Percentiles rank a stretch among this genome's conserved stretches.
Evolutionary conservation across 306 rosid genomes (phyloP).

Genomic region (Ormosia semicastrata): DNA sequence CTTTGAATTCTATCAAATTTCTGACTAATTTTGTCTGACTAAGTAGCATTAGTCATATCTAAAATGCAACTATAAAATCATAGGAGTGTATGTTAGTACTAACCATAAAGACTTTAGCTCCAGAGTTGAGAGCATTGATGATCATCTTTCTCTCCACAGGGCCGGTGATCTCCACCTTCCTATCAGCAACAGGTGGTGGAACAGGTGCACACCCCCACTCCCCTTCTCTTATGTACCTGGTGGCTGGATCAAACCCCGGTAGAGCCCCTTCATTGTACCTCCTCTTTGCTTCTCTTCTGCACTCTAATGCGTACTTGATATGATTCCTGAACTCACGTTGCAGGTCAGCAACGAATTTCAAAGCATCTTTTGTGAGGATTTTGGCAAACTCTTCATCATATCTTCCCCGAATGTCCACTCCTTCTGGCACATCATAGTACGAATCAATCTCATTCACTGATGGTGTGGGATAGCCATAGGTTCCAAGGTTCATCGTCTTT

Average conservation of each 20-base stretch:
- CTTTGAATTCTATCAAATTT: background rate
- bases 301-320: slow-evolving; percentile 67
- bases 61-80: background rate
- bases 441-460: background rate
- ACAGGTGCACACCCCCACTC: slow-evolving; percentile 73
- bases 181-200: slow-evolving; percentile 67
- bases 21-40: background rate
- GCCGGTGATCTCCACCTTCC: slow-evolving; percentile 90
- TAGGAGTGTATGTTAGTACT: background rate
- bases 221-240: slow-evolving; percentile 56
- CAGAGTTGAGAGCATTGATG: slow-evolving; percentile 93
- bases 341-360: slow-evolving; percentile 64
- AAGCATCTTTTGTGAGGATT: slow-evolving; percentile 73
- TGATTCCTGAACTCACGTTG: slow-evolving; percentile 77
- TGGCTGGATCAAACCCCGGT: slow-evolving; percentile 79
- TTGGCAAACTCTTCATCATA: slow-evolving; percentile 63
- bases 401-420: slow-evolving; percentile 74
- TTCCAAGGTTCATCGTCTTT: slow-evolving; percentile 41
- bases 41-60: background rate
- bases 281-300: slow-evolving; percentile 69
- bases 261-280: slow-evolving; percentile 69
- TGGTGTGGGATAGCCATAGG: slow-evolving; percentile 17
- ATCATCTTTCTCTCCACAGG: slow-evolving; percentile 91
- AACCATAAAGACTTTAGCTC: slow-evolving; percentile 94
- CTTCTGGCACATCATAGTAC: slow-evolving; percentile 67